Percentiles rank a stretch among this genome's conserved stretches.
These are phyloP conservation scores for Aspergillus eucalypticola DNA, from an alignment of 2,329 filamentous ascomycete genomes.

Conservation along the genomic window DNA sequence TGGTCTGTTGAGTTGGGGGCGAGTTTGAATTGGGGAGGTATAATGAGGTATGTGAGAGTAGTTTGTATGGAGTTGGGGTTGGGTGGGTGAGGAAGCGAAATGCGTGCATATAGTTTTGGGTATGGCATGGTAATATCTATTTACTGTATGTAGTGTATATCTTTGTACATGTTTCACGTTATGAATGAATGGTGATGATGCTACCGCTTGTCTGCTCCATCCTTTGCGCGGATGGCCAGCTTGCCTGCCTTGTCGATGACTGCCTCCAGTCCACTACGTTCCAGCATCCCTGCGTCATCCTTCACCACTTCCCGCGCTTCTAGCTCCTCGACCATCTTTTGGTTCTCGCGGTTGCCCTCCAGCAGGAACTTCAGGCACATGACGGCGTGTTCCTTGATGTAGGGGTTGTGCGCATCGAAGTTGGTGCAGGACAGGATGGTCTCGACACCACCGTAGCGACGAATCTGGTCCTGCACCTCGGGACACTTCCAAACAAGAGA, in stretches of 20 bases:
- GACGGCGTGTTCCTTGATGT: constrained; percentile 87
- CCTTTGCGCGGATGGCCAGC: constrained; percentile 42
- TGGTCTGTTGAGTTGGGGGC: neutral
- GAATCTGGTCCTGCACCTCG: constrained; percentile 83
- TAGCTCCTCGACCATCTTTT: constrained; percentile 54
- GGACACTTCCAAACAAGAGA: constrained; percentile 85
- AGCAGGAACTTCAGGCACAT: constrained; percentile 77
- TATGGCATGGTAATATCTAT: neutral
- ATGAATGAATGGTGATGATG: neutral
- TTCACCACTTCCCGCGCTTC: constrained; percentile 48
- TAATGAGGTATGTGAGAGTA: neutral
- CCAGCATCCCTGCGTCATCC: constrained; percentile 42
- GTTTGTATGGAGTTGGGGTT: neutral
- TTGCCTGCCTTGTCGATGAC: constrained; percentile 47
- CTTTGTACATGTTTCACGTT: neutral
- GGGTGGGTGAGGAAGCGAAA: neutral
- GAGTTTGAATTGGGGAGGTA: neutral
- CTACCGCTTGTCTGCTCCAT: constrained; percentile 14
- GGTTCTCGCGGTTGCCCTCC: constrained; percentile 54
- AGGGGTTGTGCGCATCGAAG: constrained; percentile 91
- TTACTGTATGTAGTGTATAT: neutral
- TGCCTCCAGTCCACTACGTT: constrained; percentile 46
- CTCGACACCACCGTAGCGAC: constrained; percentile 81
- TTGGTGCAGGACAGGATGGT: constrained; percentile 84
- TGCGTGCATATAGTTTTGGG: neutral